Percentiles rank a stretch among this genome's conserved stretches.
These are phyloP conservation scores for Rhodotorula sp. DNA, from an alignment of 1,284 basidiomycete genomes.

Conservation along the genomic window DNA sequence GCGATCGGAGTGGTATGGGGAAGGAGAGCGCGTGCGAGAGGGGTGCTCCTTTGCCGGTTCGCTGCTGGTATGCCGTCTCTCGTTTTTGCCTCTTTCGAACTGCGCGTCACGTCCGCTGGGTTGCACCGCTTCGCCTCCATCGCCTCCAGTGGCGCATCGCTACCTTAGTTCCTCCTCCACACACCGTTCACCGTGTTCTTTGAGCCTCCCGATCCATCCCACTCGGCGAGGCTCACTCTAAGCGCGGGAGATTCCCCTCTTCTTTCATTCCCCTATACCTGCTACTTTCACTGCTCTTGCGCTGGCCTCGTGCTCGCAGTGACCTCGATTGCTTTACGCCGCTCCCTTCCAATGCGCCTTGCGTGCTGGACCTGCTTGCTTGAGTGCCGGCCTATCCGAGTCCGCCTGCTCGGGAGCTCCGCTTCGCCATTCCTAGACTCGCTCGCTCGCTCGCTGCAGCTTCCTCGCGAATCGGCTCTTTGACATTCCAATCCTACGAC, in stretches of 20 bases:
- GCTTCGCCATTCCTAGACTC: too few relatives aligned
- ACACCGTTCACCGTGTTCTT: constrained; percentile 6
- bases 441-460: too few relatives aligned
- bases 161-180: not conserved
- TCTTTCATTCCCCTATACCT: not conserved
- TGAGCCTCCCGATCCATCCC: constrained; percentile 12
- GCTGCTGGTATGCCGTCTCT: not conserved
- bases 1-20: not conserved
- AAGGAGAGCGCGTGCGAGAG: not conserved
- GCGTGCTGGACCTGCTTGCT: too few relatives aligned
- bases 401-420: too few relatives aligned
- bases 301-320: not conserved
- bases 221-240: constrained; percentile 18
- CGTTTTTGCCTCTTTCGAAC: too few relatives aligned
- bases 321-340: too few relatives aligned
- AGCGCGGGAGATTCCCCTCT: constrained; percentile 18
- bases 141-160: too few relatives aligned
- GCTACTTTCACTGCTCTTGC: not conserved
- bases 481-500: too few relatives aligned
- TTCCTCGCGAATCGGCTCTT: too few relatives aligned
- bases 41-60: not conserved
- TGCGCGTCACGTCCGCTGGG: not conserved
- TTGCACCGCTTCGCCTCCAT: not conserved
- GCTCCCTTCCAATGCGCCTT: too few relatives aligned
- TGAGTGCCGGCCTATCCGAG: too few relatives aligned